Evolutionary conservation across 352 stramenopile genomes (phyloP), one percentile per base, ranked within the genome.

Genomic region (Phytopythium chamaehyphon): DNA sequence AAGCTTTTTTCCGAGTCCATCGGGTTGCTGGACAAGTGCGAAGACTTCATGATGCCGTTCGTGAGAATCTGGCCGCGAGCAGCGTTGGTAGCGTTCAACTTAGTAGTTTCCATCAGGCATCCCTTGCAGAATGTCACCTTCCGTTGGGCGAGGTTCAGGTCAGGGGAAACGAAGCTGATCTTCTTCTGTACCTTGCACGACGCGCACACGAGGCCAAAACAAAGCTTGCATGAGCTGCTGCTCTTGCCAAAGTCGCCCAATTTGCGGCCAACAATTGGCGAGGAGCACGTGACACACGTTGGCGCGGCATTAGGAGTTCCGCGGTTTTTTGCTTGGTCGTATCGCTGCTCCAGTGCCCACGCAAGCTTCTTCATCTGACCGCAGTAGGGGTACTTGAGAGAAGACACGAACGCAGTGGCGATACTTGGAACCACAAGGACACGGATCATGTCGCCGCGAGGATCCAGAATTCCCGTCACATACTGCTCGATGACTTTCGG

Each of bases 301-400:
- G 16, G 19, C 51, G 31, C 7, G 15, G 21, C 15, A 21, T 15
- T 1, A 26, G 47, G 0, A 36, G 15, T 8, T 14, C 33, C 26
- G 19, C 9, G 31, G 24, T 40, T 11, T 47, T 15, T 26, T 54
- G 46, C n/a, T n/a, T n/a, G n/a, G n/a, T n/a, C n/a, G n/a, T n/a
- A n/a, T n/a, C 40, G 51, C 24, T 40, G 47, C 33, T 71, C 51
- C 6, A 57, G 38, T 39, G 69, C 54, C 60, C 60, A 69, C 44
- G 57, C 46, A 12, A 81, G 51, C 51, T 81, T 81, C 57, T 73
- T 76, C 53, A 73, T 64, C 22, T 76, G 64, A 1, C 64, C 64
- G 16, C 53, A 62, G 53, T 58, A 47, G 18, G 66, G 56, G 44
- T 64, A 68, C n/a, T 56, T 57, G 16, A 58, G 47, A 3, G 53